Base-by-base conservation (phyloP, 139 green algal species). In the Zygnema circumcarinatum region DNA sequence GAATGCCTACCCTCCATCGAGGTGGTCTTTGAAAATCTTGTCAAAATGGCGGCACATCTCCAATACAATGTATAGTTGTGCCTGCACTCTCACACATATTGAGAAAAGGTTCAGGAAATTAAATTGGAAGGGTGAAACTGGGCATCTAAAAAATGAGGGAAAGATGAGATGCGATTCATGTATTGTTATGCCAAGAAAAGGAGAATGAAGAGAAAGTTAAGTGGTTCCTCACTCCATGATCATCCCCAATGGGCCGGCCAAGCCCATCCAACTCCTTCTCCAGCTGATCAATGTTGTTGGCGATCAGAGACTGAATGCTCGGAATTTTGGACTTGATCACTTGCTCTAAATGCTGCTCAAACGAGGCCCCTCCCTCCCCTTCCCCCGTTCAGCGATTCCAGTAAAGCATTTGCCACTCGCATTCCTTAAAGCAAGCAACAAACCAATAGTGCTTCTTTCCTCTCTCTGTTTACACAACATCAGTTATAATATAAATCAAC, bases 241-340 rank as follows among this genome's bases (percentile, higher is more conserved):
- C 76, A 16, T 32, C 16, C 35, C 47, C n/a, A 38, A 90, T 86
- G 36, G 85, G 85, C 38, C 76, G 7, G 0, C 85, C 85, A 35
- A 90, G 76, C 76, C 32, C 29, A 3, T 67, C 74, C 47, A 90
- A 75, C n/a, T 86, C 76, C 25, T 40, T 86, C 76, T 86, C 76
- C 21, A 90, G 54, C 2, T 90, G 33, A 25, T 89, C 84, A 33
- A 89, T 89, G 84, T 76, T 85, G 74, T 76, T 79, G 21, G 40
- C 74, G 74, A 89, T 89, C 1, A 93, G 90, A 67, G 95, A 95
- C 82, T 98, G 92, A 81, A 98, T 91, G 47, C 94, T 90, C 88
- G 98, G 92, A 88, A 98, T 93, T 90, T 95, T 67, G 1, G 76
- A 47, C 16, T 79, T 75, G 67, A 92, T 89, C 16, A 85, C 68